phyloP scores from a whole-genome alignment of 768 basidiomycete genomes.

The Piloderma croceum region DNA sequence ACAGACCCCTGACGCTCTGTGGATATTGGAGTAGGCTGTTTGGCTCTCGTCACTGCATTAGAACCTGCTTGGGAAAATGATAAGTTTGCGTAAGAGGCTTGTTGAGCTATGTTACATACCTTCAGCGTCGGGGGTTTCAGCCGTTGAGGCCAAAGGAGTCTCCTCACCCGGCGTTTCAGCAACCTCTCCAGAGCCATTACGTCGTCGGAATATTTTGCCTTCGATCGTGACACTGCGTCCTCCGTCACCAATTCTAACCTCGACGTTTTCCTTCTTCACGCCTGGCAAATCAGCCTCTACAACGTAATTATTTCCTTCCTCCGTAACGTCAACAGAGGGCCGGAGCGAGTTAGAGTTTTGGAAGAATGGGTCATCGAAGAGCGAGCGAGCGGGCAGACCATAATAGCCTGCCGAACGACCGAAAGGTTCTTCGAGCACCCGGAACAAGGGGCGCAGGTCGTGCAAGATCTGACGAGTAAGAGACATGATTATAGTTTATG shows the following conservation, averaged over 20 bases:
- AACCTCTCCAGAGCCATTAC: slow-evolving; percentile 13
- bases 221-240: slow-evolving; percentile 70
- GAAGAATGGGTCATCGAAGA: slow-evolving; percentile 51
- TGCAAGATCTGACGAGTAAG: slow-evolving; percentile 57
- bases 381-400: slow-evolving; percentile 27
- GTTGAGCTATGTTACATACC: slow-evolving; percentile 18
- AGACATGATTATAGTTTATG: slow-evolving; percentile 44
- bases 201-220: slow-evolving; percentile 44
- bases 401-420: slow-evolving; percentile 29
- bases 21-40: not conserved
- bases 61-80: no score
- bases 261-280: slow-evolving; percentile 69
- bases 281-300: slow-evolving; percentile 78
- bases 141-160: slow-evolving; percentile 11
- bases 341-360: slow-evolving; percentile 12
- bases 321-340: slow-evolving; percentile 64
- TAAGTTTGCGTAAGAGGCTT: not conserved
- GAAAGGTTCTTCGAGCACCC: slow-evolving; percentile 70
- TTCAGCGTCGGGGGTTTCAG: slow-evolving; percentile 13
- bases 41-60: not conserved
- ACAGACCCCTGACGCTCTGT: slow-evolving; percentile 19
- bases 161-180: slow-evolving; percentile 16
- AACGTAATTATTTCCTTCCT: slow-evolving; percentile 58
- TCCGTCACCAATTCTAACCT: slow-evolving; percentile 63
- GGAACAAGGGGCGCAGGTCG: slow-evolving; percentile 72